Conservation (phyloP, 257 asterid genomes). For the Primulina eburnea region DNA sequence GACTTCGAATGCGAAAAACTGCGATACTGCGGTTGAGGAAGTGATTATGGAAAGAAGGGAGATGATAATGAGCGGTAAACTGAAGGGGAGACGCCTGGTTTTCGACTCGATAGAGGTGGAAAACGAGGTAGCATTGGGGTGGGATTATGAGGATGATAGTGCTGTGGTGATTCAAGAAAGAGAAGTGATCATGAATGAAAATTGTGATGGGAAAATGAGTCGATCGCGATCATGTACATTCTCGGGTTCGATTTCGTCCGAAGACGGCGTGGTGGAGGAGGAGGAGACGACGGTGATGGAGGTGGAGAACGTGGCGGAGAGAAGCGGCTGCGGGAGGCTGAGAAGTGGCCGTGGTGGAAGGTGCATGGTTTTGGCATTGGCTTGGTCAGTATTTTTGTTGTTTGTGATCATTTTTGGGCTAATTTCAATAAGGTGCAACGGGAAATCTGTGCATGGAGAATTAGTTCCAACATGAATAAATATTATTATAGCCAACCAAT, state of each 20-base stretch:
- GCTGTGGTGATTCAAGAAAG: constrained; percentile 11
- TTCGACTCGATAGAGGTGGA: constrained; percentile 20
- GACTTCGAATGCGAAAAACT: constrained; percentile 21
- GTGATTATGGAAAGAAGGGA: constrained; percentile 42
- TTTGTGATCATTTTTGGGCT: constrained; percentile 26
- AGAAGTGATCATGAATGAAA: not conserved
- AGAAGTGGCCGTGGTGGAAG: constrained; percentile 19
- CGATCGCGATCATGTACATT: constrained; percentile 6
- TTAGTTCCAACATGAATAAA: constrained; percentile 36
- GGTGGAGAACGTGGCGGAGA: constrained; percentile 6
- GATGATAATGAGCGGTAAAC: constrained; percentile 39
- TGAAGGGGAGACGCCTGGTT: constrained; percentile 38
- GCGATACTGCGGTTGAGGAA: constrained; percentile 36
- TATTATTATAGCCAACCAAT: not conserved
- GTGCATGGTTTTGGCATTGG: constrained; percentile 20
- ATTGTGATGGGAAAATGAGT: not conserved
- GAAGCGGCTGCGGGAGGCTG: constrained; percentile 3
- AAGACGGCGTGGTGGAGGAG: constrained; percentile 22
- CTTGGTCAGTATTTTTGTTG: constrained; percentile 31
- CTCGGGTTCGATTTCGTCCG: constrained; percentile 14
- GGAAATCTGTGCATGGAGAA: constrained; percentile 19
- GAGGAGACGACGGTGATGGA: not conserved
- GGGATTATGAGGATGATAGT: not conserved
- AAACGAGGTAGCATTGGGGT: constrained; percentile 14
- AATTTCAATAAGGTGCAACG: constrained; percentile 28